A percentile compares a stretch with the other conserved stretches of the same genome.
Conservation (phyloP, 148 eudicot genomes). For the Rhododendron ferrugineum region DNA sequence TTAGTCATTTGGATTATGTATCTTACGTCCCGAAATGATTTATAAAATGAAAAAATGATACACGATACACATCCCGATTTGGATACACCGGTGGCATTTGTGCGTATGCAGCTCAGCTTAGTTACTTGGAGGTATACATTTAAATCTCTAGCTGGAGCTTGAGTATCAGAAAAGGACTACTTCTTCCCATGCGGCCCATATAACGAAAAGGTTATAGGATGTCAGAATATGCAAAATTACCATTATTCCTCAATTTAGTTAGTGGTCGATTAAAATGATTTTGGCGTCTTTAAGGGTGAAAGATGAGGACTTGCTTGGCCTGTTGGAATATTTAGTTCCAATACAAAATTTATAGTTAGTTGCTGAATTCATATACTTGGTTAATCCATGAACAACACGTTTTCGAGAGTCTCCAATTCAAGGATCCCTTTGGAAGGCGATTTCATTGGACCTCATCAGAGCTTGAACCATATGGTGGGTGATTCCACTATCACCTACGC, state of each 20-base stretch:
- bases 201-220: background rate
- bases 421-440: no score
- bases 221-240: background rate
- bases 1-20: background rate
- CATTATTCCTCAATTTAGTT: background rate
- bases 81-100: background rate
- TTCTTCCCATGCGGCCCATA: background rate
- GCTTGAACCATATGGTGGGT: no score
- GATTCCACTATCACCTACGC: no score
- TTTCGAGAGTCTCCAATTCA: no score
- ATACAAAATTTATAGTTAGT: background rate
- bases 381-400: background rate
- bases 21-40: background rate
- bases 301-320: background rate
- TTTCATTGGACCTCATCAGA: no score
- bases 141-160: background rate
- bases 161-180: background rate
- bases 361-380: background rate
- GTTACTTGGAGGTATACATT: background rate
- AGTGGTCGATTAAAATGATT: background rate
- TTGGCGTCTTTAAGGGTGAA: background rate
- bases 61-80: background rate
- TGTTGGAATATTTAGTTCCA: background rate
- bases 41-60: no score
- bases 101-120: background rate